Base-by-base conservation (phyloP, 805 yeast genomes). In the Vanderwaltozyma tropicalis region DNA sequence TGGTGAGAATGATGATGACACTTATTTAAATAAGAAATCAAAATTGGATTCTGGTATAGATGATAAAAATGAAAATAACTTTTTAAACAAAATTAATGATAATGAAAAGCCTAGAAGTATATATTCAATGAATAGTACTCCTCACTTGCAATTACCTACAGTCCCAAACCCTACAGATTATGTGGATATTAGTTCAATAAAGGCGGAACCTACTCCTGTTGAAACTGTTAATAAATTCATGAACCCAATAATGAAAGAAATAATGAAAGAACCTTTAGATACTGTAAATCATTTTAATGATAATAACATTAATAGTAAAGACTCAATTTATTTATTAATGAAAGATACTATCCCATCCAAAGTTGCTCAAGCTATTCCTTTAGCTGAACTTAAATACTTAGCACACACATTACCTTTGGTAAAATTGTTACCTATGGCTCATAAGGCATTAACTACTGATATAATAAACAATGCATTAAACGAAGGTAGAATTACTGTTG, bases 401-500 rank as follows among this genome's bases (percentile, higher is more conserved):
- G 83, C 95, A 1, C 96, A 89, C 53, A 81, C 95, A 0, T 65
- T 87, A 31, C 97, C 96, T 0, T 61, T 88, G 32, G 78, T 83
- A 6, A 85, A 82, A 48, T 65, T 89, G 16, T 64, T 92, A 22
- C 86, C 94, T 0, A 72, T 87, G 24, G 77, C 95, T 4, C 95
- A 88, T 52, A 92, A 92, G 53, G 79, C 83, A 0, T 66, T 89
- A 28, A 76, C 87, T 24, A 83, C 97, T 0, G 89, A 85, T 36
- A 76, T 83, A 40, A 92, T 76, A 61, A 94, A 86, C 52, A 74
- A 81, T 49, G 84, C 95, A 0, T 64, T 88, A 25, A 72, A 85
- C 12, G 98, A 92, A 54, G 95, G 96, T 3, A 82, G 88, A 54
- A 78, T 89, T 3, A 84, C 94, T 0, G 96, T 87, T 10, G 76